A percentile compares a stretch with the other conserved stretches of the same genome.
Conservation (phyloP, 805 yeast species). For the Pichia rugopelliculosa region DNA sequence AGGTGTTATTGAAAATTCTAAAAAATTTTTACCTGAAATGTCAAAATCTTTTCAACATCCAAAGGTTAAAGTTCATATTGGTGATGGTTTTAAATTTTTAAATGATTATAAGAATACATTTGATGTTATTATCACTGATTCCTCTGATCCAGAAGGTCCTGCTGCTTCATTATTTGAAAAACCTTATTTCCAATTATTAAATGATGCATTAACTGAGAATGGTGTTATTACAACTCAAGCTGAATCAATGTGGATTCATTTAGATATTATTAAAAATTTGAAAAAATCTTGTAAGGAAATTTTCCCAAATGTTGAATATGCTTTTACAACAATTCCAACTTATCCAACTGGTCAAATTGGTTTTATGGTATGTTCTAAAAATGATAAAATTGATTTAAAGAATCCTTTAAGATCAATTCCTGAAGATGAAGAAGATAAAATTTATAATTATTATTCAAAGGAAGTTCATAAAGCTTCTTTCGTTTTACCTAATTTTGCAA, state of each 20-base stretch:
- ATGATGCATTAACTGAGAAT: constrained; percentile 82
- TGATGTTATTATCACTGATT: constrained; percentile 94
- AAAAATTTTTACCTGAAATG: constrained; percentile 83
- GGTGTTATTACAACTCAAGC: constrained; percentile 95
- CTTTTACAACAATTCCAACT: constrained; percentile 90
- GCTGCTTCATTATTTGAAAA: constrained; percentile 91
- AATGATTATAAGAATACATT: constrained; percentile 75
- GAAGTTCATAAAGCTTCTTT: constrained; percentile 83
- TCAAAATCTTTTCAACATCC: constrained; percentile 79
- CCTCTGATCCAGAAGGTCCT: constrained; percentile 98
- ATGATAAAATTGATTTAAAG: constrained; percentile 52
- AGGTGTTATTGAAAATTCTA: constrained; percentile 80
- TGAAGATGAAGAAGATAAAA: constrained; percentile 51
- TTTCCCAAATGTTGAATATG: constrained; percentile 88
- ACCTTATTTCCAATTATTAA: constrained; percentile 78
- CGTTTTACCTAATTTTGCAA: constrained; percentile 90
- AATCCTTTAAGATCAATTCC: constrained; percentile 62
- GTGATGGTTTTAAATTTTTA: constrained; percentile 96
- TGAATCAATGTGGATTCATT: constrained; percentile 89
- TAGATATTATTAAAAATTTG: constrained; percentile 74
- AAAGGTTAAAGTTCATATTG: constrained; percentile 82
- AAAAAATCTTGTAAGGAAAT: constrained; percentile 75
- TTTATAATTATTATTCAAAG: constrained; percentile 77
- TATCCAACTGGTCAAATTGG: constrained; percentile 97
- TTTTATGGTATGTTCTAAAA: constrained; percentile 93